These are phyloP conservation scores for Filobasidium uniguttulatum DNA, from an alignment of 1,284 basidiomycete species.

Conservation along the genomic window DNA sequence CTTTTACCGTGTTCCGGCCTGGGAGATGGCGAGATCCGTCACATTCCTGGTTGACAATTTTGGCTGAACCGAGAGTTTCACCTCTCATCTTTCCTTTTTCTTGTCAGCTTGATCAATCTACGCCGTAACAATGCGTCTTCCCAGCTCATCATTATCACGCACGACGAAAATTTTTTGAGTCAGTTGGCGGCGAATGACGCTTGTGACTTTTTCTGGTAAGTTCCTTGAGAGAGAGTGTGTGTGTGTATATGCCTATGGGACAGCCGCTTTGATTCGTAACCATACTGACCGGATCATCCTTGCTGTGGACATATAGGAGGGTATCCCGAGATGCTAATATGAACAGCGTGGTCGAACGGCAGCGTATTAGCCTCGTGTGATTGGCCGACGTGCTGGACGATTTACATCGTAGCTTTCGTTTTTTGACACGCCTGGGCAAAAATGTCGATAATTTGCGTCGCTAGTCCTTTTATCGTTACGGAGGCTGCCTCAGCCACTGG, in stretches of 20 bases:
- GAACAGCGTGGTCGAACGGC: constrained; percentile 36
- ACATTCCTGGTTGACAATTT: constrained; percentile 5
- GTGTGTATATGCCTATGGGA: background rate
- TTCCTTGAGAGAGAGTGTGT: too few relatives aligned
- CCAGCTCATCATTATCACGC: constrained; percentile 94
- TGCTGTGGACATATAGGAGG: constrained; percentile 22
- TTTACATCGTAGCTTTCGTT: too few relatives aligned
- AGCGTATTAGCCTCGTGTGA: constrained; percentile 19
- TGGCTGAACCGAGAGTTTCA: too few relatives aligned
- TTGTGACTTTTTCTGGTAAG: constrained; percentile 82
- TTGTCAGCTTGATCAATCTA: constrained; percentile 78
- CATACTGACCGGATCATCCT: background rate
- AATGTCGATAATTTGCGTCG: too few relatives aligned
- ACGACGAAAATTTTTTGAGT: constrained; percentile 58
- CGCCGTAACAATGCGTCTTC: constrained; percentile 79
- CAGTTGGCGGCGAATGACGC: constrained; percentile 66
- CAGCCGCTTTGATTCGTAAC: background rate
- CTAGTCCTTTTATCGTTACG: too few relatives aligned
- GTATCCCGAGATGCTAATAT: constrained; percentile 35
- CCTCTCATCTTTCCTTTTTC: too few relatives aligned
- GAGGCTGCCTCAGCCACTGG: too few relatives aligned
- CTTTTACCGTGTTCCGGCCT: too few relatives aligned
- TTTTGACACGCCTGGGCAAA: too few relatives aligned
- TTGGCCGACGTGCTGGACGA: too few relatives aligned
- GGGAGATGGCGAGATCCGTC: too few relatives aligned